Evolutionary conservation across 805 yeast genomes (phyloP).

Genomic region (Candida nitratophila): DNA sequence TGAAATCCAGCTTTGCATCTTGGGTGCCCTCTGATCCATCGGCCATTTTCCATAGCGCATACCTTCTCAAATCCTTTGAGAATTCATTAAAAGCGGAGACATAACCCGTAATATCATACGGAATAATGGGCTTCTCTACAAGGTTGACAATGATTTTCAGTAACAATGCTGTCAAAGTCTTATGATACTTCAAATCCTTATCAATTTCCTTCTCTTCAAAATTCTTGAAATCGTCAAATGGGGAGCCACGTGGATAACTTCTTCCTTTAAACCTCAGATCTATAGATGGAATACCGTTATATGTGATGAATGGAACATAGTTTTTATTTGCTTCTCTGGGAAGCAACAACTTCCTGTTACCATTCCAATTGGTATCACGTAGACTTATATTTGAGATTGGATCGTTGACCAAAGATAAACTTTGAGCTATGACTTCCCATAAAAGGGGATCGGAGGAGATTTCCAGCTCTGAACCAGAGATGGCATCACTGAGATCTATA

Average conservation of each 20-base stretch:
- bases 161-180: slow-evolving; percentile 47
- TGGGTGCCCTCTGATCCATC: neutral
- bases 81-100: slow-evolving; percentile 37
- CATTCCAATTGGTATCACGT: slow-evolving; percentile 9
- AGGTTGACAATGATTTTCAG: slow-evolving; percentile 47
- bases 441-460: slow-evolving; percentile 55
- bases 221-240: slow-evolving; percentile 58
- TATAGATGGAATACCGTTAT: slow-evolving; percentile 63
- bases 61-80: slow-evolving; percentile 38
- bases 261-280: slow-evolving; percentile 43
- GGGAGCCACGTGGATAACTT: slow-evolving; percentile 43
- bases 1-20: slow-evolving; percentile 15
- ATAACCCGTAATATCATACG: slow-evolving; percentile 49
- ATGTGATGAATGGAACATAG: slow-evolving; percentile 58
- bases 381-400: slow-evolving; percentile 18
- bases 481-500: slow-evolving; percentile 65
- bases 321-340: slow-evolving; percentile 41
- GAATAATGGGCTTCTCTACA: slow-evolving; percentile 73
- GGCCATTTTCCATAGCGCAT: slow-evolving; percentile 17
- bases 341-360: slow-evolving; percentile 2
- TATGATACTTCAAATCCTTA: slow-evolving; percentile 47
- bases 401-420: slow-evolving; percentile 25
- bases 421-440: slow-evolving; percentile 37
- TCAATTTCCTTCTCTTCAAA: slow-evolving; percentile 44
- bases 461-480: slow-evolving; percentile 44